Conservation (phyloP, 441 rosid species). For the Erysimum cheiri region DNA sequence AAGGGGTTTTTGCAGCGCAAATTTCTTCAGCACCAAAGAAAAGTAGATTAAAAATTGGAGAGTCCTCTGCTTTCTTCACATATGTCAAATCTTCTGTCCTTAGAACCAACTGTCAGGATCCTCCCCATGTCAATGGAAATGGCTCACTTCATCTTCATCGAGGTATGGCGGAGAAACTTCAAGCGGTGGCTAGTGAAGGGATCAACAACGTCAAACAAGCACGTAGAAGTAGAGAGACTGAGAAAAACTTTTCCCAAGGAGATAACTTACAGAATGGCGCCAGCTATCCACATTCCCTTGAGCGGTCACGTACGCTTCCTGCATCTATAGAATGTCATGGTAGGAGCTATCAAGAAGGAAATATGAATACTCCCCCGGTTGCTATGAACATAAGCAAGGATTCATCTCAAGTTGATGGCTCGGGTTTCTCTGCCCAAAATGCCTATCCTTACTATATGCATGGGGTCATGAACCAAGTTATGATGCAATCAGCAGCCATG, state of each 20-base stretch:
- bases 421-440: conserved; percentile 58
- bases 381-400: conserved; percentile 52
- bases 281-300: conserved; percentile 59
- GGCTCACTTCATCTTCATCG: conserved; percentile 46
- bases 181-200: conserved; percentile 49
- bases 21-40: conserved; percentile 76
- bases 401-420: conserved; percentile 50
- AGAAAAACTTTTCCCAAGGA: conserved; percentile 65
- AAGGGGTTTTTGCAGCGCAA: conserved; percentile 54
- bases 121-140: conserved; percentile 48
- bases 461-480: conserved; percentile 76
- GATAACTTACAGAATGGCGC: conserved; percentile 69
- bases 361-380: conserved; percentile 43
- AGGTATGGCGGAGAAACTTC: conserved; percentile 53
- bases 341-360: conserved; percentile 59
- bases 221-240: conserved; percentile 62
- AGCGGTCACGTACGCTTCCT: conserved; percentile 70
- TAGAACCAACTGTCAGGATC: conserved; percentile 49
- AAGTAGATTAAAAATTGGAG: conserved; percentile 83
- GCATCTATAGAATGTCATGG: conserved; percentile 56
- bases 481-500: conserved; percentile 69
- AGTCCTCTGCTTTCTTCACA: conserved; percentile 96
- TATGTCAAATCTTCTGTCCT: conserved; percentile 71
- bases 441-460: conserved; percentile 73
- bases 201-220: conserved; percentile 48